Conservation (phyloP, 2,329 filamentous ascomycete species). For the Didymella lethalis region DNA sequence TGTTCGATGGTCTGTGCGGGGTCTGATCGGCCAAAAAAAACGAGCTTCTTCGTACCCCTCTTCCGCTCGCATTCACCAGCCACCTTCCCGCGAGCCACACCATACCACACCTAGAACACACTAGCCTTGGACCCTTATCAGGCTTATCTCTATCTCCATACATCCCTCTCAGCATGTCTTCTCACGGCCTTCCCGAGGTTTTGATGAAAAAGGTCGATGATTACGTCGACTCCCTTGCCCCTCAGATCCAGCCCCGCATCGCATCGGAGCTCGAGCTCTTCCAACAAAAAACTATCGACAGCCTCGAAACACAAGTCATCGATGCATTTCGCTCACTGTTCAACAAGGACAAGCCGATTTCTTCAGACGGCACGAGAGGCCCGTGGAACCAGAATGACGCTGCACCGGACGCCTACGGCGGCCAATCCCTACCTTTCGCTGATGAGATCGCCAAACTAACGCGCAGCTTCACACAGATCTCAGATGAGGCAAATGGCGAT, state of each 20-base stretch:
- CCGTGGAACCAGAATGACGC: conserved; percentile 37
- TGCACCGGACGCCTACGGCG: conserved; percentile 41
- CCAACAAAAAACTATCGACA: conserved; percentile 45
- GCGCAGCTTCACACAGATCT: conserved; percentile 39
- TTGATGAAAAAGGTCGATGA: conserved; percentile 41
- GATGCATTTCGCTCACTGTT: conserved; percentile 43
- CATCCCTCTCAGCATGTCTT: conserved; percentile 25
- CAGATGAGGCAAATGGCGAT: conserved; percentile 39
- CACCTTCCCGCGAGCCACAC: conserved; percentile 9
- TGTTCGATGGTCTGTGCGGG: too few species aligned
- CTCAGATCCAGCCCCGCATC: conserved; percentile 45
- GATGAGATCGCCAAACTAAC: conserved; percentile 42
- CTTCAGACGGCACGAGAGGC: conserved; percentile 28
- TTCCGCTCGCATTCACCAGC: conserved; percentile 11
- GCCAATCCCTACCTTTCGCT: conserved; percentile 41
- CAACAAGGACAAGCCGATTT: conserved; percentile 30
- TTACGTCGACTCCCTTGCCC: conserved; percentile 43
- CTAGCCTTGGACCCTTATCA: conserved; percentile 5
- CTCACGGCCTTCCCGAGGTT: conserved; percentile 33
- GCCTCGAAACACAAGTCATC: conserved; percentile 40
- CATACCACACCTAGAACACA: conserved; percentile 14
- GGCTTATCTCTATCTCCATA: neutral
- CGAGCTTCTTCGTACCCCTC: neutral
- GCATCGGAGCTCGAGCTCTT: conserved; percentile 40
- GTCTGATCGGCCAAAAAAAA: too few species aligned